Conservation (phyloP, 257 asterid species). For the Lithospermum erythrorhizon region DNA sequence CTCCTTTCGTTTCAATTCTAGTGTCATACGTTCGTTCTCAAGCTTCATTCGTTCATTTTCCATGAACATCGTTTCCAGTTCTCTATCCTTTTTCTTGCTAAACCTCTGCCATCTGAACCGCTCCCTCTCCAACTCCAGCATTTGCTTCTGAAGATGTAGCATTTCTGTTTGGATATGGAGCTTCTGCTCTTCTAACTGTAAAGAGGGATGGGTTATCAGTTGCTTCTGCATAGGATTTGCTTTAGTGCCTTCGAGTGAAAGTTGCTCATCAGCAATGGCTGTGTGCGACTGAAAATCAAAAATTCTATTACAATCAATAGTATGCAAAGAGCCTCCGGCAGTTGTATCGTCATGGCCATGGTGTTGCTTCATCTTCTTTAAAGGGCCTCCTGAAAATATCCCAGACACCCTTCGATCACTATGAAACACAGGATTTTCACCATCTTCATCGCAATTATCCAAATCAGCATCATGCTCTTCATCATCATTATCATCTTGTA, state of each 20-base stretch:
- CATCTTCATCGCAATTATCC: slow-evolving; percentile 38
- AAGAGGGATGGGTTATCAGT: slow-evolving; percentile 22
- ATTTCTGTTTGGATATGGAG: slow-evolving; percentile 27
- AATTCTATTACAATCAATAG: slow-evolving; percentile 19
- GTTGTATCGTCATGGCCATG: slow-evolving; percentile 15
- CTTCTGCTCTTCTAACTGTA: slow-evolving; percentile 30
- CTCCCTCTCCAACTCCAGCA: slow-evolving; percentile 37
- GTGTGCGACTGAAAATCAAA: slow-evolving; percentile 12
- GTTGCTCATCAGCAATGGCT: slow-evolving; percentile 15
- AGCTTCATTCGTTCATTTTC: slow-evolving; percentile 37
- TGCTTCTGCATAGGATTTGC: slow-evolving; percentile 17
- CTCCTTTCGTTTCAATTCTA: slow-evolving; percentile 33
- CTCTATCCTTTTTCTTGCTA: slow-evolving; percentile 32
- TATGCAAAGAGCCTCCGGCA: slow-evolving; percentile 12
- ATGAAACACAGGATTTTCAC: slow-evolving; percentile 23
- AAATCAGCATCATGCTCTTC: slow-evolving; percentile 37
- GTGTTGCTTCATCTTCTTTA: slow-evolving; percentile 20
- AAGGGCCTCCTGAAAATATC: slow-evolving; percentile 10
- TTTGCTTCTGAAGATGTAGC: slow-evolving; percentile 27
- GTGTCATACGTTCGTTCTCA: slow-evolving; percentile 29
- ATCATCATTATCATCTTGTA: slow-evolving; percentile 46
- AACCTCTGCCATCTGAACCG: slow-evolving; percentile 34
- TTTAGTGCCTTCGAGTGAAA: slow-evolving; percentile 17
- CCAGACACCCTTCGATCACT: slow-evolving; percentile 19
- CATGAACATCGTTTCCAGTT: slow-evolving; percentile 23